Evolutionary conservation across 116 monocot species (phyloP), one percentile per base, ranked within the genome.

Genomic region (Thalassia testudinum): DNA sequence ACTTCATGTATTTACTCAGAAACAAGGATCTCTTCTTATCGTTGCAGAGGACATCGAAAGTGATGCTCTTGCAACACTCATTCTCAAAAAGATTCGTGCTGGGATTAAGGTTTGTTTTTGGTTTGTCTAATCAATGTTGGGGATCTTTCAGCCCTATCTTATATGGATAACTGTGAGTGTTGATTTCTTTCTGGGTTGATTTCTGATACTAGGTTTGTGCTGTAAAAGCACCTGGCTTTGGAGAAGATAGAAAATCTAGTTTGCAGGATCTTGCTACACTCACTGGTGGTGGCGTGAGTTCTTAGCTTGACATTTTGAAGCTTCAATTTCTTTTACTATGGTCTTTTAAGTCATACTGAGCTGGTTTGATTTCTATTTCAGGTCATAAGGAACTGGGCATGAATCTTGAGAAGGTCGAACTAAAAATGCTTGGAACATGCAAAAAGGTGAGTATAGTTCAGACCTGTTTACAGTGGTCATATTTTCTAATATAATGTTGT

Each of bases 1-100:
- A 24, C 19, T 63, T 47, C 28, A 12, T 63, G 21, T 61, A 6
- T 23, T 49, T 78, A 5, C 42, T 24, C 72, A 84, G 81, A 75
- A 59, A 68, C 85, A 85, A 76, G 78, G 62, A 25, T 76, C 85
- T 59, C 69, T 91, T 3, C 74, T 91, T 15, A 82, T 97, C 73
- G 79, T 97, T 66, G 76, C 95, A 43, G 85, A 88, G 71, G 88
- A 97, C 70, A 57, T 91, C 38, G 91, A 85, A 52, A 91, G 85
- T 61, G 91, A 97, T 67, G 85, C 89, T 37, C 62, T 97, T 60
- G 89, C 85, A 11, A 85, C 77, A 37, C 79, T 88, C 19, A 85
- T 88, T 50, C 69, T 97, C 30, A 97, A 88, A 57, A 97, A 97
- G 64, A 85, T 97, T 53, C 85, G 89, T 62, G 88, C 79, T 64